phyloP scores from a whole-genome alignment of 2,329 filamentous ascomycete genomes.

The Lachnellula suecica region DNA sequence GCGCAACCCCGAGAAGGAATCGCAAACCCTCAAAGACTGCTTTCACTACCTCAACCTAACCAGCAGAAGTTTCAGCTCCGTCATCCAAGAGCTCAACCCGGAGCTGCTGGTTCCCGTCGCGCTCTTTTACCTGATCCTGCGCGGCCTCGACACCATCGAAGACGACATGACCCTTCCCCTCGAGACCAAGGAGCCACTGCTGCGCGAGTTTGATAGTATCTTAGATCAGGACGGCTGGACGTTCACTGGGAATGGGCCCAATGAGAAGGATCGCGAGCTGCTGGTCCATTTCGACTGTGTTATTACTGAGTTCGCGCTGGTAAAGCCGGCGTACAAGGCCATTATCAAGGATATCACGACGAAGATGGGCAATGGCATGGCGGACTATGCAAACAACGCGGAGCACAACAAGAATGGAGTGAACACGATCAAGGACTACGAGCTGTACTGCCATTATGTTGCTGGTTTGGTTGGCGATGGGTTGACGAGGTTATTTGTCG shows the following conservation, averaged over 20 bases:
- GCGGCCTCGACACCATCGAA: slow-evolving; percentile 95
- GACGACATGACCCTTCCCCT: slow-evolving; percentile 94
- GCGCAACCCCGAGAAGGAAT: slow-evolving; percentile 75
- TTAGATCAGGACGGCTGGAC: slow-evolving; percentile 88
- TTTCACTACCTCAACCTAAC: slow-evolving; percentile 85
- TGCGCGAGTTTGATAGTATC: slow-evolving; percentile 78
- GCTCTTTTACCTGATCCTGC: slow-evolving; percentile 89
- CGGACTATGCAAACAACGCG: slow-evolving; percentile 85
- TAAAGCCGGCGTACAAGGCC: slow-evolving; percentile 79
- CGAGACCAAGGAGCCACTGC: slow-evolving; percentile 78
- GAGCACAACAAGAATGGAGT: slow-evolving; percentile 80
- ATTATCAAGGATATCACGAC: slow-evolving; percentile 92
- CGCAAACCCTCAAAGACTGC: slow-evolving; percentile 72
- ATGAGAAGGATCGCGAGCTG: slow-evolving; percentile 92
- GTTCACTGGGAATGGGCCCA: slow-evolving; percentile 78
- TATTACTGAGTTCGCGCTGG: slow-evolving; percentile 80
- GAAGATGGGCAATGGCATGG: slow-evolving; percentile 99
- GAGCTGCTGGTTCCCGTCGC: slow-evolving; percentile 87
- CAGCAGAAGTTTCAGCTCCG: slow-evolving; percentile 87
- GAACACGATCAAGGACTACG: slow-evolving; percentile 83
- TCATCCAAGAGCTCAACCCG: slow-evolving; percentile 94
- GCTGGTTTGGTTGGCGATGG: slow-evolving; percentile 98
- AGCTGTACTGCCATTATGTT: slow-evolving; percentile 97
- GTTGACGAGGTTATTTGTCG: slow-evolving; percentile 84
- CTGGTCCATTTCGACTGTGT: slow-evolving; percentile 91